Evolutionary conservation across 257 asterid species (phyloP), one percentile per base, ranked within the genome.

Genomic region (Plantago elongata): DNA sequence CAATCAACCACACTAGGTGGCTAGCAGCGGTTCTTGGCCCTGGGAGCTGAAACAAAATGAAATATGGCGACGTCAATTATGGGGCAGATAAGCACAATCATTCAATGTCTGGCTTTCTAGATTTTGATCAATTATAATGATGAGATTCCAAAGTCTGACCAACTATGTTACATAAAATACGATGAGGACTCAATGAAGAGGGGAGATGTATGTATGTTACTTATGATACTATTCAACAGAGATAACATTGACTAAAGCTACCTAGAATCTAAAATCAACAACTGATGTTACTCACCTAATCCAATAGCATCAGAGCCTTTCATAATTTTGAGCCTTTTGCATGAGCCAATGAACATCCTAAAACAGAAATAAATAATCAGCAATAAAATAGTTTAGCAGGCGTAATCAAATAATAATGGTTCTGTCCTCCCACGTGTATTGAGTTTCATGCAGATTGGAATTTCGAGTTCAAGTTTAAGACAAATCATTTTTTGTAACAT

Each of bases 251-350:
- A 51, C 40, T 37, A 52, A 52, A 1, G n/a, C 58, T 9, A 22
- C 37, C n/a, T 22, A 5, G 29, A 14, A 9, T 52, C 8, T 7
- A n/a, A 15, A 52, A 10, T 52, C 14, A 58, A 45, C 10, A 60
- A 30, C 4, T 30, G 34, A 9, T 45, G 60, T 13, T 10, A 13
- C 81, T 65, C 60, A 85, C 94, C 89, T 72, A 85, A 78, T 74
- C 95, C 90, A 74, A 85, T 83, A n/a, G 90, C 95, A 70, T 85
- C 95, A 51, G 95, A 72, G 34, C 90, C 95, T 70, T 79, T 85
- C 95, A 85, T 85, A 67, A 83, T 83, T 70, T 83, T 85, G 80
- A 85, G 81, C 72, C 84, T 78, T 80, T 75, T 83, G 90, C 90
- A 85, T 13, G 88, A 77, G 63, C 78, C 84, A 14, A 74, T 81